Conservation (phyloP, 306 rosid species). For the Cyamopsis tetragonoloba region DNA sequence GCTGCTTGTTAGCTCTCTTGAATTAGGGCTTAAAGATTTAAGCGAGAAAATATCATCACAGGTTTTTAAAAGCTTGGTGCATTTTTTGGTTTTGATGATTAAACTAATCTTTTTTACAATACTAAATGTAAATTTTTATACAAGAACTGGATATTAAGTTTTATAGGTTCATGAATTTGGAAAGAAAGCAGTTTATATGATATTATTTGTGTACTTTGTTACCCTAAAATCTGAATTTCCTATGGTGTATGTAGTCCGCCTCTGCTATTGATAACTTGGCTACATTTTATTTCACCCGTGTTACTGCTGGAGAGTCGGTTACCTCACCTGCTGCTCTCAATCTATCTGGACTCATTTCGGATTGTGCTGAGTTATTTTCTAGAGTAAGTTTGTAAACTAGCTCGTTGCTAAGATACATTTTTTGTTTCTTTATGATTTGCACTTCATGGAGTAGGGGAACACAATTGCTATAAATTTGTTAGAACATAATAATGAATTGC, state of each 20-base stretch:
- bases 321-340: conserved; percentile 52
- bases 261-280: conserved; percentile 79
- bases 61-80: conserved; percentile 41
- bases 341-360: conserved; percentile 55
- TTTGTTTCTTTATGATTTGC: background rate
- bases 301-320: conserved; percentile 64
- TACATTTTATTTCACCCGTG: conserved; percentile 69
- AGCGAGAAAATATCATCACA: conserved; percentile 74
- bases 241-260: conserved; percentile 57
- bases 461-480: no score
- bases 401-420: background rate
- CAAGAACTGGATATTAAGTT: background rate
- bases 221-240: background rate
- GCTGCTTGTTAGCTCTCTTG: conserved; percentile 74
- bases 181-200: background rate
- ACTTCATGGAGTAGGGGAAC: no score
- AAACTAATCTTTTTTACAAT: background rate
- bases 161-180: background rate
- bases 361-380: conserved; percentile 64
- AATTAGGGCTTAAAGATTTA: conserved; percentile 85
- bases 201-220: conserved; percentile 3
- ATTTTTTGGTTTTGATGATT: background rate
- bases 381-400: conserved; percentile 52
- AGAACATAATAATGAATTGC: no score
- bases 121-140: background rate